A percentile compares a stretch with the other conserved stretches of the same genome.
These are phyloP conservation scores for Calycina herbarum DNA, from an alignment of 2,329 filamentous ascomycete genomes.

Conservation along the genomic window DNA sequence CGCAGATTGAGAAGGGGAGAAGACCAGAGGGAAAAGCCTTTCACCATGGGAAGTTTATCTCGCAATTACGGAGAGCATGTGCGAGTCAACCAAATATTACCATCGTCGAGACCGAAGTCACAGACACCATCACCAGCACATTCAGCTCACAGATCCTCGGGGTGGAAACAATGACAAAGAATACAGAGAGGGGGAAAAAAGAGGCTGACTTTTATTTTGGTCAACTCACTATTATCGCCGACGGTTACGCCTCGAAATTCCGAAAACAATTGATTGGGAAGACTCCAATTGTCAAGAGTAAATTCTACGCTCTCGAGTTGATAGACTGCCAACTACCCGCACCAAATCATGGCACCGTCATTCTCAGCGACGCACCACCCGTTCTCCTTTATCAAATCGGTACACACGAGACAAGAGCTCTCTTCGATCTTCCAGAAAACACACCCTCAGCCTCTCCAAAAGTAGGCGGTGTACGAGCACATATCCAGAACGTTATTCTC, in stretches of 20 bases:
- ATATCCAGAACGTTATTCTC: constrained; percentile 77
- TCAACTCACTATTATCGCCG: constrained; percentile 81
- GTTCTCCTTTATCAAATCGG: constrained; percentile 97
- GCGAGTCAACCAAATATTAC: constrained; percentile 78
- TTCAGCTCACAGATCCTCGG: constrained; percentile 74
- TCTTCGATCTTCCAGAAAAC: constrained; percentile 83
- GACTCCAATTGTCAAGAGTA: constrained; percentile 71
- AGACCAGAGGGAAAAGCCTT: constrained; percentile 76
- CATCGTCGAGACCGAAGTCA: constrained; percentile 86
- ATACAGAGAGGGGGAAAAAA: constrained; percentile 56
- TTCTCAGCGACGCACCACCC: constrained; percentile 75
- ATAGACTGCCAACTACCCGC: constrained; percentile 80
- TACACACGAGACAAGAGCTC: constrained; percentile 84
- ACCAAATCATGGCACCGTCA: constrained; percentile 79
- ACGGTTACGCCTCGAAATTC: constrained; percentile 92
- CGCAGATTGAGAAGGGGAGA: constrained; percentile 36
- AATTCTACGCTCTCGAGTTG: constrained; percentile 92
- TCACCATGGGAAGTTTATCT: constrained; percentile 93
- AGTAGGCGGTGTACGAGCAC: constrained; percentile 79
- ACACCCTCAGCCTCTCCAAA: constrained; percentile 70
- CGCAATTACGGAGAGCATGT: constrained; percentile 75
- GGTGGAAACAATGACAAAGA: constrained; percentile 70
- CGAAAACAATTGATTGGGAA: constrained; percentile 73
- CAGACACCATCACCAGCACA: constrained; percentile 69
- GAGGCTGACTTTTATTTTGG: constrained; percentile 81